Evolutionary conservation across 2,329 filamentous ascomycete species (phyloP).

Genomic region (Colletotrichum noveboracense): DNA sequence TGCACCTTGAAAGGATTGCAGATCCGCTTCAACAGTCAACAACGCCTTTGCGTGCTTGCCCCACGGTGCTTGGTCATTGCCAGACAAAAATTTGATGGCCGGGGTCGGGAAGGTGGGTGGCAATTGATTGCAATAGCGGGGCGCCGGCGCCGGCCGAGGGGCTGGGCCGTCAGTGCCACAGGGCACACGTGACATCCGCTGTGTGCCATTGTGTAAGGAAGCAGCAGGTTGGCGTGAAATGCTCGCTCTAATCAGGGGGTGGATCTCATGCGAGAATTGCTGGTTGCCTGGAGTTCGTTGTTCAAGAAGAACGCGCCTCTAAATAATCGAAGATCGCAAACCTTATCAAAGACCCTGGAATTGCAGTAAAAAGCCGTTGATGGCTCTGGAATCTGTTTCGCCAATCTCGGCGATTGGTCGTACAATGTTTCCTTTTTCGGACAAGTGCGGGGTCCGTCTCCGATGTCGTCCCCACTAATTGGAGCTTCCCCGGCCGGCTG

Average conservation of each 20-base stretch:
- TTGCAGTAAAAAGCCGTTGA: neutral
- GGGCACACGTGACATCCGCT: neutral
- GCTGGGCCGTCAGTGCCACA: neutral
- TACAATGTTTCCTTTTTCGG: neutral
- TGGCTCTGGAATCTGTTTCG: neutral
- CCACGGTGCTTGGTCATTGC: constrained; percentile 2
- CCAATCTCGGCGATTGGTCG: neutral
- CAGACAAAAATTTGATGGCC: neutral
- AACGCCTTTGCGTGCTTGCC: constrained; percentile 12
- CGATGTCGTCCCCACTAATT: neutral
- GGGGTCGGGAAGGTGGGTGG: neutral
- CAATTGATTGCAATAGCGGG: neutral
- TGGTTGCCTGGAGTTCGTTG: neutral
- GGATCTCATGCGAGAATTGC: neutral
- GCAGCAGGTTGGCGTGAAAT: neutral
- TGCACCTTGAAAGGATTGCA: neutral
- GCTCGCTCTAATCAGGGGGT: neutral
- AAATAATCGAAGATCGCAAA: neutral
- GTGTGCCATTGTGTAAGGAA: neutral
- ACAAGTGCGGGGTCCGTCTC: constrained; percentile 4
- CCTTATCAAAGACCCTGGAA: neutral
- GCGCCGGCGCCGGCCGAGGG: neutral
- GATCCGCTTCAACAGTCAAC: neutral
- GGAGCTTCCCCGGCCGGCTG: neutral
- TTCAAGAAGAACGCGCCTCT: neutral